Evolutionary conservation across 2,329 filamentous ascomycete genomes (phyloP), one percentile per base, ranked within the genome.

Genomic region (Aspergillus brunneoviolaceus): DNA sequence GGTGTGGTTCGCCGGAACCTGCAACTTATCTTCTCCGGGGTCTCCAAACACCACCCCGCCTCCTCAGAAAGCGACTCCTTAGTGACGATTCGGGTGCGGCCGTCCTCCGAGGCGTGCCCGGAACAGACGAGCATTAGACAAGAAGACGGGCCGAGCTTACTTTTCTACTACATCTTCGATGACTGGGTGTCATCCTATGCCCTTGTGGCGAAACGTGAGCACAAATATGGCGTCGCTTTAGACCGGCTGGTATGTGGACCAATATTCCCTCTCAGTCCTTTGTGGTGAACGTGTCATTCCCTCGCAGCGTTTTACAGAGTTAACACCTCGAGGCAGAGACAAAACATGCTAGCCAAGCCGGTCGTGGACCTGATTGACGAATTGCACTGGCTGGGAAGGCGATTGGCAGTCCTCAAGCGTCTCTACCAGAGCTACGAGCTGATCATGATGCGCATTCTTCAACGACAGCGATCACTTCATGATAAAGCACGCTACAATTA

Each of bases 141-240:
- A 49, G 72, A 81, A 2, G 85, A 88, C 62, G 81, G 82, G 0
- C 82, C 86, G 0, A 85, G 85, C 33, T 67, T 89, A n/a, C 75
- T 89, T 2, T 86, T 88, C 69, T 88, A 87, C 68, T 88, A 88
- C 70, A 79, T 89, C 2, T 89, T 88, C 66, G 86, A 89, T 68
- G 87, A 88, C 69, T 88, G 86, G 86, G 81, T 84, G 54, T 85
- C 85, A 11, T 86, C 82, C 55, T 88, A 87, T 69, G 81, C 81
- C 39, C 77, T 88, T 11, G 82, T 88, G 51, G 83, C 85, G 3
- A 80, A 83, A 23, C 79, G 82, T 56, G 84, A 87, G 61, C 79
- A 82, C 61, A 77, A 77, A 52, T 83, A 83, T 53, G 79, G 78
- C 4, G 71, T 74, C 19, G 67, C 72, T 54, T 76, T 89, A 21